Percentiles rank a stretch among this genome's conserved stretches.
Evolutionary conservation across 371 early-diverging fungal species (phyloP).

Genomic region (Mucor indicus): DNA sequence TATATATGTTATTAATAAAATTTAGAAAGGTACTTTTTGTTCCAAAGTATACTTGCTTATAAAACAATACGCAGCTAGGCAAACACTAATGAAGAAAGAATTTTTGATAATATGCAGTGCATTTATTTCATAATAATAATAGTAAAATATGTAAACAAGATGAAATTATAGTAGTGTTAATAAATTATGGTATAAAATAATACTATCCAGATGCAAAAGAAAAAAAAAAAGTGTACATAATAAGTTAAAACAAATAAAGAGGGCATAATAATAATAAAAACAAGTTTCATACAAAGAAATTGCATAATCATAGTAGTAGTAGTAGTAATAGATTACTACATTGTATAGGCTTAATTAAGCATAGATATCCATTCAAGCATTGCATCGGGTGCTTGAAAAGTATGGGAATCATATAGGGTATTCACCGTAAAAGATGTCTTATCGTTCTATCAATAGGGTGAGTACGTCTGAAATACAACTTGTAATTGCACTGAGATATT

Average conservation of each 20-base stretch:
- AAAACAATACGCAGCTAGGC: no score
- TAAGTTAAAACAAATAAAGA: not conserved
- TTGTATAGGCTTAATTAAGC: constrained; percentile 12
- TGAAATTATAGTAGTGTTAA: not conserved
- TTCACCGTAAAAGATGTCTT: constrained; percentile 22
- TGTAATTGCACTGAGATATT: no score
- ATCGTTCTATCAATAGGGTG: constrained; percentile 7
- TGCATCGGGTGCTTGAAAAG: constrained; percentile 20
- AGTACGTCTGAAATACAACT: not conserved
- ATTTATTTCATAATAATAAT: not conserved
- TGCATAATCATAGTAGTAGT: not conserved
- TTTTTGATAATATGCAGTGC: no score
- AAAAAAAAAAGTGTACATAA: not conserved
- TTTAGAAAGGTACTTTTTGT: no score
- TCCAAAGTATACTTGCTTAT: no score
- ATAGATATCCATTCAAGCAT: constrained; percentile 20
- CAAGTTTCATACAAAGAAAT: not conserved
- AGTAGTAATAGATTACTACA: no score
- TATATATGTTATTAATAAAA: constrained; percentile 2
- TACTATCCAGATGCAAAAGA: no score
- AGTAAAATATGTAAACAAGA: not conserved
- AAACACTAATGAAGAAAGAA: not conserved
- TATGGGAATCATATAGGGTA: constrained; percentile 24
- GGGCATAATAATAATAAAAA: not conserved
- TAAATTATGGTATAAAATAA: no score